Percentiles rank a stretch among this genome's conserved stretches.
Conservation (phyloP, 495 filamentous ascomycete species). For the Letharia lupina region DNA sequence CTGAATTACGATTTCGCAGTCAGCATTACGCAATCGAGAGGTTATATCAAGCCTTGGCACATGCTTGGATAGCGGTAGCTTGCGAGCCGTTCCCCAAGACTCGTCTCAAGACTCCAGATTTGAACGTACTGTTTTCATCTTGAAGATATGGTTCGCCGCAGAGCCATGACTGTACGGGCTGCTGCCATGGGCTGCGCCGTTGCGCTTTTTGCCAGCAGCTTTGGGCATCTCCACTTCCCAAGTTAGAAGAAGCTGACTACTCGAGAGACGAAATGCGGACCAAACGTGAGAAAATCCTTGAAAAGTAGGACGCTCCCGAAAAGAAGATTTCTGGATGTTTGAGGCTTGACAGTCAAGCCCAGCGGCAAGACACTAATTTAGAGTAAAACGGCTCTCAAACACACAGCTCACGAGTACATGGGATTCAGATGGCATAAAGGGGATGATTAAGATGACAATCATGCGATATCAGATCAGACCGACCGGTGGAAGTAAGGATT, state of each 20-base stretch:
- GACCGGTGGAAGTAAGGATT: too few relatives aligned
- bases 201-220: constrained; percentile 53
- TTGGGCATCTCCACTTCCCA: constrained; percentile 45
- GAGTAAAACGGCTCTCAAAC: too few relatives aligned
- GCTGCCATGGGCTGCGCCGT: constrained; percentile 36
- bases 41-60: background rate
- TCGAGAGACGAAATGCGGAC: background rate
- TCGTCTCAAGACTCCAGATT: background rate
- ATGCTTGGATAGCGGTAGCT: background rate
- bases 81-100: background rate
- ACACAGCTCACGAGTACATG: background rate
- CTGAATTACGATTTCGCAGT: background rate
- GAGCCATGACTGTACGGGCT: constrained; percentile 51
- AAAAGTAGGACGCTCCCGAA: background rate
- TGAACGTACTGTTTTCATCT: constrained; percentile 53
- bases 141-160: constrained; percentile 74
- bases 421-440: background rate
- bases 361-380: background rate
- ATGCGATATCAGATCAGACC: background rate
- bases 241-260: background rate
- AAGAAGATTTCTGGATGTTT: background rate
- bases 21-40: background rate
- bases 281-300: background rate
- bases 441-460: background rate
- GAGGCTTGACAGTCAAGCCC: background rate